A percentile compares a stretch with the other conserved stretches of the same genome.
phyloP scores from a whole-genome alignment of 768 basidiomycete genomes.

The Lentinula lateritia region DNA sequence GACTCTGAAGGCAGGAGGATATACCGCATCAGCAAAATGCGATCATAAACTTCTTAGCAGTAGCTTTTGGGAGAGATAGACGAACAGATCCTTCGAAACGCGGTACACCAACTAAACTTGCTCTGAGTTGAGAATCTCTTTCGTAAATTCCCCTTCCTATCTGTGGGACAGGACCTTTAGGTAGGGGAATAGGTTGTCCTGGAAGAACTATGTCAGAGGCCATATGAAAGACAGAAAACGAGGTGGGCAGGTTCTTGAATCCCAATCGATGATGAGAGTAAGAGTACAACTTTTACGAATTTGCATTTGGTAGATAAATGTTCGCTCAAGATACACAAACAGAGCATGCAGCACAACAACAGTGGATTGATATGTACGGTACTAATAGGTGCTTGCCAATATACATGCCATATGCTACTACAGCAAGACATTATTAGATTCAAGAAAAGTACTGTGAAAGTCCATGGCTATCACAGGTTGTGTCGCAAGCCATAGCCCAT shows the following conservation, averaged over 20 bases:
- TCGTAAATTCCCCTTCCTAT: constrained; percentile 64
- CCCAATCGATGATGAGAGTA: too few species aligned
- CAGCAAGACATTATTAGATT: too few species aligned
- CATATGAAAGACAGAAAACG: neutral
- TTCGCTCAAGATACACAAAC: too few species aligned
- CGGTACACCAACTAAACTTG: constrained; percentile 66
- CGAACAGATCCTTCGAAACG: constrained; percentile 61
- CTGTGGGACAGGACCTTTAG: constrained; percentile 48
- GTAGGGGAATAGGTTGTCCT: constrained; percentile 68
- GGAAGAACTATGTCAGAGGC: constrained; percentile 44
- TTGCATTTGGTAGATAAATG: too few species aligned
- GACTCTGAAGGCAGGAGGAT: constrained; percentile 34
- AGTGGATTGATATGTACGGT: neutral
- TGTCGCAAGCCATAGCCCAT: constrained; percentile 2
- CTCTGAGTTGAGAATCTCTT: constrained; percentile 57
- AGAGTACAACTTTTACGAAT: too few species aligned
- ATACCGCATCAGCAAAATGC: constrained; percentile 7
- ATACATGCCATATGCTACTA: too few species aligned
- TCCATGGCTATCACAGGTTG: neutral
- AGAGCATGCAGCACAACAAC: neutral
- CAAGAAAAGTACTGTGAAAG: neutral
- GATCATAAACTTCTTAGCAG: constrained; percentile 11
- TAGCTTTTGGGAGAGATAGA: constrained; percentile 25
- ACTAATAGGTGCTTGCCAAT: too few species aligned
- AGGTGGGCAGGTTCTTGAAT: too few species aligned